phyloP scores from a whole-genome alignment of 257 asterid species.

The Sherardia arvensis region DNA sequence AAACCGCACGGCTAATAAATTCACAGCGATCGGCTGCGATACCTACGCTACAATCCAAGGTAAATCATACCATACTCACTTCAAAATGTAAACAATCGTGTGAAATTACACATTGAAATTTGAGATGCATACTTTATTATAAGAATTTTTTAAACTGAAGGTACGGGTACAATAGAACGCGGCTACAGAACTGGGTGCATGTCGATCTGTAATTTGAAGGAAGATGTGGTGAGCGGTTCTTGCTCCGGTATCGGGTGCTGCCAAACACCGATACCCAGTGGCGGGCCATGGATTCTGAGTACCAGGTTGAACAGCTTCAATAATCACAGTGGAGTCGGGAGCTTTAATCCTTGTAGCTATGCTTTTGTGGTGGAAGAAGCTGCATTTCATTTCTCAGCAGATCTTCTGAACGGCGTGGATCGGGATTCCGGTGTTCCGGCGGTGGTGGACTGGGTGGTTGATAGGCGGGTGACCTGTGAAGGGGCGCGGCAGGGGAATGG shows the following conservation, averaged over 20 bases:
- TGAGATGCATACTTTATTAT: too few relatives aligned
- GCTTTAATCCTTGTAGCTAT: background rate
- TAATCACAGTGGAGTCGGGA: background rate
- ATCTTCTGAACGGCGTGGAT: background rate
- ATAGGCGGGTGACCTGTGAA: too few relatives aligned
- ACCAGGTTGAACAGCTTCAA: background rate
- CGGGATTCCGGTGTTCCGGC: background rate
- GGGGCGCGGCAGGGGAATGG: too few relatives aligned
- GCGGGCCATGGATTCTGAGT: background rate
- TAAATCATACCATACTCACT: too few relatives aligned
- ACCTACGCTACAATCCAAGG: background rate
- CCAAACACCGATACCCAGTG: background rate
- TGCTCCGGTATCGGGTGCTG: conserved; percentile 14
- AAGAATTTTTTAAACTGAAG: too few relatives aligned
- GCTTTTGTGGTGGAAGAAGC: background rate
- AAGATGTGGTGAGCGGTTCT: conserved; percentile 2
- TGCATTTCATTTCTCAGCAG: background rate
- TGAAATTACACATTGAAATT: too few relatives aligned
- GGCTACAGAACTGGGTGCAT: conserved; percentile 19
- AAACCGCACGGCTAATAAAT: conserved; percentile 18
- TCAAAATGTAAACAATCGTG: too few relatives aligned
- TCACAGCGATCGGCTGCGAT: conserved; percentile 30
- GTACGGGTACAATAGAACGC: too few relatives aligned
- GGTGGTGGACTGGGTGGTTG: background rate
- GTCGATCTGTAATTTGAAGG: conserved; percentile 6